phyloP scores from a whole-genome alignment of 805 yeast species.

The Nakazawaea anatomiae region DNA sequence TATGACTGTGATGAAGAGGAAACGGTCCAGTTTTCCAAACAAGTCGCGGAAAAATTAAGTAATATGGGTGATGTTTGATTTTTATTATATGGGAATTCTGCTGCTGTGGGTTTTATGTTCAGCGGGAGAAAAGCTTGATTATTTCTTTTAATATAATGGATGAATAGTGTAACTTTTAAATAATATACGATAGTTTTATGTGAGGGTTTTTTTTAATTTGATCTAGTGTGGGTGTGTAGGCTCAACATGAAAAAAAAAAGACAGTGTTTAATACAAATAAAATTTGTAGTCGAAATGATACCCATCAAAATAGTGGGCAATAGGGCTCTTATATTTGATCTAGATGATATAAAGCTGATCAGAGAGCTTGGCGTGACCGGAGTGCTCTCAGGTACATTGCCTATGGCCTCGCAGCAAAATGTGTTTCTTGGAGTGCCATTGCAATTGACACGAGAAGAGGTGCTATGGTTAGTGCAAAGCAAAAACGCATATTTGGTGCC shows the following conservation, averaged over 20 bases:
- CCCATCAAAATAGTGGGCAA: constrained; percentile 33
- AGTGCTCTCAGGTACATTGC: constrained; percentile 73
- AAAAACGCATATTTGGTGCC: constrained; percentile 39
- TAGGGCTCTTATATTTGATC: constrained; percentile 51
- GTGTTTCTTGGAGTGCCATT: constrained; percentile 82
- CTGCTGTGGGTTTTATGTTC: neutral
- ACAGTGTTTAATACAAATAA: neutral
- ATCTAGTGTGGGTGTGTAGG: too few species aligned
- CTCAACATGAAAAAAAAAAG: too few species aligned
- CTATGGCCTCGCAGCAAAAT: constrained; percentile 91
- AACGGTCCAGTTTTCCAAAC: neutral
- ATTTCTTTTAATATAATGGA: too few species aligned
- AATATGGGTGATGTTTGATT: neutral
- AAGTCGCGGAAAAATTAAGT: constrained; percentile 1
- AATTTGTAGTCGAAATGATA: constrained; percentile 8
- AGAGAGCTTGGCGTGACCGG: constrained; percentile 70
- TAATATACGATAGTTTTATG: too few species aligned
- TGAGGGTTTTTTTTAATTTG: too few species aligned
- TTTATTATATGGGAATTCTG: neutral
- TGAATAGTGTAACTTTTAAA: too few species aligned
- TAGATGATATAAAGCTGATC: constrained; percentile 45
- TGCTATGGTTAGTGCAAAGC: constrained; percentile 50
- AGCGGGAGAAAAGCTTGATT: too few species aligned
- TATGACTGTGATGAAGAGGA: constrained; percentile 4
- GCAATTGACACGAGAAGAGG: constrained; percentile 67